These are phyloP conservation scores for Eucalyptus marginata DNA, from an alignment of 345 rosid species.

Conservation along the genomic window DNA sequence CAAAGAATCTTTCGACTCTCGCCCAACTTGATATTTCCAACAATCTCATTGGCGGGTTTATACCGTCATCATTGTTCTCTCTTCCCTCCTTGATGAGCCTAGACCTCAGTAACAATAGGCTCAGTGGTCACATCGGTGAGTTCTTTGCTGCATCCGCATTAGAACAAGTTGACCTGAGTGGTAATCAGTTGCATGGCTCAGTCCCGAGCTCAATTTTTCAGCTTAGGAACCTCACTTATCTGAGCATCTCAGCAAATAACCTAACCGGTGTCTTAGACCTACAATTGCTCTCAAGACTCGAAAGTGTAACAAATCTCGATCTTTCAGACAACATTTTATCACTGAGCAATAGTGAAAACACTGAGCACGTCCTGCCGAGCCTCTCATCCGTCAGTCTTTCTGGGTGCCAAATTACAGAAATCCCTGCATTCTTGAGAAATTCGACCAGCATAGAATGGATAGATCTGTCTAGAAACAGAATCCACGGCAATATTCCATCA, in stretches of 20 bases:
- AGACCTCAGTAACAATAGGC: background rate
- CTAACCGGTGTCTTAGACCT: slow-evolving; percentile 1
- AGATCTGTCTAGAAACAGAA: background rate
- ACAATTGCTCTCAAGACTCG: background rate
- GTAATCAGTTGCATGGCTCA: slow-evolving; percentile 4
- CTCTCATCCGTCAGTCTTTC: background rate
- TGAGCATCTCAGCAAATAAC: slow-evolving; percentile 7
- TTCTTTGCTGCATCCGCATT: background rate
- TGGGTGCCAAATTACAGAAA: slow-evolving; percentile 1
- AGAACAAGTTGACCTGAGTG: background rate
- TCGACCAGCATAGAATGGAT: background rate
- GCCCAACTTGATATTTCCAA: background rate
- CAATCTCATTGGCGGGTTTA: background rate
- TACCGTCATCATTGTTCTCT: slow-evolving; percentile 1
- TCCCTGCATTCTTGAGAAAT: background rate
- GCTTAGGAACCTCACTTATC: background rate
- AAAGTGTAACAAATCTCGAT: background rate
- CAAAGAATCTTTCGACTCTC: background rate
- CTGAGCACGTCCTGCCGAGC: background rate
- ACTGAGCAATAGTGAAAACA: background rate
- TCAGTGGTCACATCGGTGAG: background rate
- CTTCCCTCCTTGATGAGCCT: background rate
- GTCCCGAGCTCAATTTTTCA: slow-evolving; percentile 5
- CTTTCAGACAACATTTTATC: background rate
- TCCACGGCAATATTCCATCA: background rate